Evolutionary conservation across 2,329 filamentous ascomycete species (phyloP), one percentile per base, ranked within the genome.

Genomic region (Pseudogymnoascus sp.): DNA sequence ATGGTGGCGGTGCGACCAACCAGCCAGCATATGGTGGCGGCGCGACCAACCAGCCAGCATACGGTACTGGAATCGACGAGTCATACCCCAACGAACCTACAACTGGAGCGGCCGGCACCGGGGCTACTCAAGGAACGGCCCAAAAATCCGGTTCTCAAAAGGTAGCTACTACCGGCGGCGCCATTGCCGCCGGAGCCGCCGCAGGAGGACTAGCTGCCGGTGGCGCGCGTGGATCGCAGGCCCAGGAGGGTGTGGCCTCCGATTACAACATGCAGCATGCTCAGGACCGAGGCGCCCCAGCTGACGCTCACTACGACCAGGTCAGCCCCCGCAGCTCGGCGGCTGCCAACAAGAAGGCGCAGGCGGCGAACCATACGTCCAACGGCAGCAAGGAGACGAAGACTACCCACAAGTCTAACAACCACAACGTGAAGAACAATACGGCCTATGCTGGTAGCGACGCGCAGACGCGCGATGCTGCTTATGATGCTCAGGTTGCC

Each of bases 401-500:
- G 29, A 19, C 50, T 3, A 33, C 33, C 10, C n/a, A 33, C n/a
- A 56, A 33, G 11, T 56, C 50, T 2, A 26, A 56, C 4, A 7
- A 3, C 44, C 44, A 16, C 29, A 56, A 33, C 8, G 29, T 33
- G 4, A 33, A 56, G 7, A 33, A 19, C 29, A 56, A 8, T 2
- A n/a, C 29, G 1, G 50, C 50, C n/a, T 56, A 56, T 33, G 50
- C 50, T 1, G 50, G 29, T 19, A 33, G 29, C n/a, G 50, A 31
- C 1, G 50, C 29, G 2, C 50, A 31, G n/a, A 7, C 26, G 7
- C 50, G 50, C 10, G 50, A 56, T 33, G 29, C 50, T 19, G 50
- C n/a, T 6, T 56, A 56, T 56, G 50, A 53, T 16, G 1, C 47
- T 6, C 26, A n/a, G 1, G 64, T 65, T 38, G 65, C 65, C 4